These are phyloP conservation scores for Thalassia testudinum DNA, from an alignment of 116 monocot genomes.

Conservation along the genomic window DNA sequence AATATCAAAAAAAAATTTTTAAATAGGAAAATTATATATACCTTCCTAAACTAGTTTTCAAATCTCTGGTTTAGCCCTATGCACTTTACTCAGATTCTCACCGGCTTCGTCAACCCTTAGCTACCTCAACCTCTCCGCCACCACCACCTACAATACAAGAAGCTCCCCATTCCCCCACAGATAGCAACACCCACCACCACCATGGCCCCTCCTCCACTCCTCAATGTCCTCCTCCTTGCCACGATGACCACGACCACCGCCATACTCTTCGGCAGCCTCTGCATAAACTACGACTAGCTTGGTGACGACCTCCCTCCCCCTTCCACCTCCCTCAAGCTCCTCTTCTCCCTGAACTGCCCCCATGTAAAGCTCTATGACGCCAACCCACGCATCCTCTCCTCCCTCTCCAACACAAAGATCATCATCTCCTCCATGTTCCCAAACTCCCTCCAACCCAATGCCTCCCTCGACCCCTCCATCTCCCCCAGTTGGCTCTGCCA, in stretches of 20 bases:
- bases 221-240: not conserved
- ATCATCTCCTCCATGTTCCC: conserved; percentile 59
- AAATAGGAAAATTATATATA: too few species aligned
- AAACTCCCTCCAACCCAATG: conserved; percentile 44
- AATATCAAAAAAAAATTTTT: too few species aligned
- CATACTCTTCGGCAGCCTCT: conserved; percentile 5
- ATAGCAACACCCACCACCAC: too few species aligned
- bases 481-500: conserved; percentile 40
- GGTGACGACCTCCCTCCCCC: conserved; percentile 54
- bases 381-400: conserved; percentile 36
- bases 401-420: conserved; percentile 33
- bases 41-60: too few species aligned
- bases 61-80: too few species aligned
- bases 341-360: conserved; percentile 21
- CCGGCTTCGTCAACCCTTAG: too few species aligned
- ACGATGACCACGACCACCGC: not conserved
- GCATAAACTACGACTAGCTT: conserved; percentile 63
- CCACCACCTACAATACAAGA: too few species aligned
- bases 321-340: conserved; percentile 17
- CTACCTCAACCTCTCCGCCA: too few species aligned
- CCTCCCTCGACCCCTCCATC: conserved; percentile 23
- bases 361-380: conserved; percentile 70
- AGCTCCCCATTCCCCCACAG: too few species aligned
- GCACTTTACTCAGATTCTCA: too few species aligned
- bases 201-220: too few species aligned